A percentile compares a stretch with the other conserved stretches of the same genome.
phyloP scores from a whole-genome alignment of 1,139 yeast species.

The Suhomyces choctaworum region DNA sequence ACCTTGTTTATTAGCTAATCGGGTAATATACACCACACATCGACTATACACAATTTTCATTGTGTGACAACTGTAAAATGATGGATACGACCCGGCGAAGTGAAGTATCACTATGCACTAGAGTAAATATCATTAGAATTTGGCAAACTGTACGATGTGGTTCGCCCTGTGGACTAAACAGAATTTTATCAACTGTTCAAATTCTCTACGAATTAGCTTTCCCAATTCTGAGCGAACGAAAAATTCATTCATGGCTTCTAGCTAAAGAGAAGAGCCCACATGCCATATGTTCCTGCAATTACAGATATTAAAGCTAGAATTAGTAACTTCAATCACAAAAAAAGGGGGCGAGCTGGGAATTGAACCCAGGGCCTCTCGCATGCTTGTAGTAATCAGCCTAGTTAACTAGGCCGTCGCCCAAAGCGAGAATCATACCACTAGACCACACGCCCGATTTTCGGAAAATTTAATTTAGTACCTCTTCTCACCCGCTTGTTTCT shows the following conservation, averaged over 20 bases:
- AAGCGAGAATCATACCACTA: conserved; percentile 38
- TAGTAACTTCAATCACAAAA: conserved; percentile 13
- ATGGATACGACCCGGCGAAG: no score
- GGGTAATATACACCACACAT: conserved; percentile 17
- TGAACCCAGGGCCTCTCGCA: conserved; percentile 41
- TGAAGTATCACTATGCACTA: no score
- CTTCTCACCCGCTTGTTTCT: no score
- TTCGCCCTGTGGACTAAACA: no score
- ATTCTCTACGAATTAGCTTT: no score
- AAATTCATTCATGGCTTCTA: background rate
- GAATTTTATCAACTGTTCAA: no score
- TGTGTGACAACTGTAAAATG: no score
- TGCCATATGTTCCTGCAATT: background rate
- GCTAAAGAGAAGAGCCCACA: background rate
- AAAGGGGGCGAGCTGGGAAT: conserved; percentile 35
- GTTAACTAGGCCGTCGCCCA: conserved; percentile 21
- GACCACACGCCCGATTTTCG: conserved; percentile 29
- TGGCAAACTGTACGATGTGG: no score
- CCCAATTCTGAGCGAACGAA: no score
- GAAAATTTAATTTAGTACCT: no score
- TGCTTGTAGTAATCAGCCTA: conserved; percentile 17
- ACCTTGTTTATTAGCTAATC: conserved; percentile 19
- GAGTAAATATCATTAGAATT: no score
- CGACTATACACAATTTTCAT: no score
- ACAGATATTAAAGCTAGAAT: background rate